A percentile compares a stretch with the other conserved stretches of the same genome.
Evolutionary conservation across 169 alveolate genomes (phyloP).

Genomic region (Plasmodium malariae): DNA sequence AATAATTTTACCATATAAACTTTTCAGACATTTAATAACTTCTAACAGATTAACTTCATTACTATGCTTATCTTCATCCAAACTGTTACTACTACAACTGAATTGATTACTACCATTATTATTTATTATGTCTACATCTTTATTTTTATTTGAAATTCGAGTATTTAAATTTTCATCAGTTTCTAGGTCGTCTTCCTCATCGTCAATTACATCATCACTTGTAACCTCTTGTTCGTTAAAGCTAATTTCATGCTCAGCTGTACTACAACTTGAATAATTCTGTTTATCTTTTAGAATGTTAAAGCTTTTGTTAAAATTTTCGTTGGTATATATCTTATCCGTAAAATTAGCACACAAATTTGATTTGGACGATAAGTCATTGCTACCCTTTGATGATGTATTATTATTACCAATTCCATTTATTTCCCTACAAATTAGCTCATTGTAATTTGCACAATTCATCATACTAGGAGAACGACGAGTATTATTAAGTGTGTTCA

Average conservation of each 20-base stretch:
- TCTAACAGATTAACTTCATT: constrained; percentile 42
- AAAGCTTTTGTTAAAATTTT: constrained; percentile 10
- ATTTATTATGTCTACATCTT: not conserved
- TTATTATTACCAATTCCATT: not conserved
- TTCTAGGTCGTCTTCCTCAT: constrained; percentile 37
- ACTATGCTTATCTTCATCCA: not conserved
- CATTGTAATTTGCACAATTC: constrained; percentile 9
- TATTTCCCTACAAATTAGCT: not conserved
- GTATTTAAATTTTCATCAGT: constrained; percentile 15
- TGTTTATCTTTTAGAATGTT: constrained; percentile 35
- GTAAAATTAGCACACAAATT: not conserved
- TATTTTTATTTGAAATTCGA: not conserved
- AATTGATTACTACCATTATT: not conserved
- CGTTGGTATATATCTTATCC: not conserved
- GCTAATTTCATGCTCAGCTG: constrained; percentile 48
- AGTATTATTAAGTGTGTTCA: too few species aligned
- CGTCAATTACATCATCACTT: constrained; percentile 44
- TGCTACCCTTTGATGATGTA: not conserved
- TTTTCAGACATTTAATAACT: constrained; percentile 43
- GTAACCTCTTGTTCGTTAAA: constrained; percentile 55
- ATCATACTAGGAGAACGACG: too few species aligned
- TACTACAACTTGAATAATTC: constrained; percentile 59
- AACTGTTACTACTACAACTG: not conserved
- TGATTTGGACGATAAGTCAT: not conserved
- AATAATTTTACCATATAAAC: constrained; percentile 32